A percentile compares a stretch with the other conserved stretches of the same genome.
phyloP scores from a whole-genome alignment of 2,329 filamentous ascomycete genomes.

The Claviceps sp. region DNA sequence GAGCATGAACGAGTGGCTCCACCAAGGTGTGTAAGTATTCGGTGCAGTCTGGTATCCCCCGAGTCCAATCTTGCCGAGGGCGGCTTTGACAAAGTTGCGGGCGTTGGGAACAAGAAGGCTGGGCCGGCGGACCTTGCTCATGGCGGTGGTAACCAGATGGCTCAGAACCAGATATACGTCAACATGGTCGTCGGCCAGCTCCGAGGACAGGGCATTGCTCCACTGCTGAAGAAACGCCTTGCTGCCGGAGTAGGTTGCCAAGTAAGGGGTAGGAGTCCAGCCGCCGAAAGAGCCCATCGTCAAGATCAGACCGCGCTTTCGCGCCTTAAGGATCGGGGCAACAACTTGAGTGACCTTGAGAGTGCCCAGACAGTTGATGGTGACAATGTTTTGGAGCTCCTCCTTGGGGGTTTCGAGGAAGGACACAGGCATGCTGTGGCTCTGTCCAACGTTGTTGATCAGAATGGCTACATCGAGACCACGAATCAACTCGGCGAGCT shows the following conservation, averaged over 20 bases:
- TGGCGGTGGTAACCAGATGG: constrained; percentile 88
- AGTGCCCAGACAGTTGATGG: constrained; percentile 87
- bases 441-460: constrained; percentile 94
- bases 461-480: constrained; percentile 74
- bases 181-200: constrained; percentile 68
- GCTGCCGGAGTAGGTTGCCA: constrained; percentile 93
- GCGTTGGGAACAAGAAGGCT: constrained; percentile 70
- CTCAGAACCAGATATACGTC: constrained; percentile 85
- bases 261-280: constrained; percentile 76
- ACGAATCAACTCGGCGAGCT: constrained; percentile 52
- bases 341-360: constrained; percentile 78
- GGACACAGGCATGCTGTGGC: constrained; percentile 81
- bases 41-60: constrained; percentile 68
- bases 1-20: constrained; percentile 80
- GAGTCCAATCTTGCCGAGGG: constrained; percentile 68
- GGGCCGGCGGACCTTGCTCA: constrained; percentile 85
- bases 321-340: constrained; percentile 69
- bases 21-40: constrained; percentile 83
- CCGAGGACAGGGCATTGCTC: constrained; percentile 73
- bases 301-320: constrained; percentile 77
- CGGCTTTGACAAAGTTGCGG: constrained; percentile 65
- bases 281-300: constrained; percentile 98
- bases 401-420: constrained; percentile 68
- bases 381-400: constrained; percentile 83
- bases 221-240: constrained; percentile 98